Conservation (phyloP, 176 grass and related monocot genomes). For the Zizania latifolia region DNA sequence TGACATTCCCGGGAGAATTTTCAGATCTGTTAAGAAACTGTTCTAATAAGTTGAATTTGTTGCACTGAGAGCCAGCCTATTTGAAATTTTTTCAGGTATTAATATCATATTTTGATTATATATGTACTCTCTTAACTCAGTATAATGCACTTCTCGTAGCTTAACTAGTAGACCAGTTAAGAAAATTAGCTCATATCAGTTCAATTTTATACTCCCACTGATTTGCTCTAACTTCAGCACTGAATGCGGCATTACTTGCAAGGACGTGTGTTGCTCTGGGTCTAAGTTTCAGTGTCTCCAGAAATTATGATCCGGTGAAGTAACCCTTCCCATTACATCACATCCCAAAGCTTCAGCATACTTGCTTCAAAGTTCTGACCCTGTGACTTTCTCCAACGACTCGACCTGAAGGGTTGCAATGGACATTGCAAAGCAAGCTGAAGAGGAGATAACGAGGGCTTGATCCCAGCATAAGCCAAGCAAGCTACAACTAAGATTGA, state of each 20-base stretch:
- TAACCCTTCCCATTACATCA: background rate
- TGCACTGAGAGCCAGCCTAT: too few relatives aligned
- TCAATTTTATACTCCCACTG: too few relatives aligned
- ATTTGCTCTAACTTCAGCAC: slow-evolving; percentile 55
- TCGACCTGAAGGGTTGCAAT: slow-evolving; percentile 63
- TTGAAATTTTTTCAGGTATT: too few relatives aligned
- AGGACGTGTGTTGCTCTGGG: slow-evolving; percentile 64
- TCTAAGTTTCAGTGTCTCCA: slow-evolving; percentile 72
- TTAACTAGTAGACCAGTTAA: too few relatives aligned
- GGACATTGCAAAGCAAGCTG: slow-evolving; percentile 62
- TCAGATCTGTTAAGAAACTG: background rate
- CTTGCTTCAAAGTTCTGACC: slow-evolving; percentile 2
- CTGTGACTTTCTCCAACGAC: slow-evolving; percentile 7
- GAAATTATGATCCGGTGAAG: slow-evolving; percentile 74
- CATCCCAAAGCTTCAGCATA: background rate
- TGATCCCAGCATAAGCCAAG: slow-evolving; percentile 67
- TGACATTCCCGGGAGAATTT: background rate
- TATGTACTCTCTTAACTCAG: too few relatives aligned
- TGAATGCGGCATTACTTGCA: slow-evolving; percentile 76
- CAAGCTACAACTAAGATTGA: slow-evolving; percentile 75
- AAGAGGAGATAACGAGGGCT: slow-evolving; percentile 72
- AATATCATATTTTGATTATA: too few relatives aligned
- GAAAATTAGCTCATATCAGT: too few relatives aligned
- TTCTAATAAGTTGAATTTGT: background rate
- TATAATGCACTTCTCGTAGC: too few relatives aligned